Evolutionary conservation across 2,329 filamentous ascomycete species (phyloP), one percentile per base, ranked within the genome.

Genomic region (Fonsecaea nubica): DNA sequence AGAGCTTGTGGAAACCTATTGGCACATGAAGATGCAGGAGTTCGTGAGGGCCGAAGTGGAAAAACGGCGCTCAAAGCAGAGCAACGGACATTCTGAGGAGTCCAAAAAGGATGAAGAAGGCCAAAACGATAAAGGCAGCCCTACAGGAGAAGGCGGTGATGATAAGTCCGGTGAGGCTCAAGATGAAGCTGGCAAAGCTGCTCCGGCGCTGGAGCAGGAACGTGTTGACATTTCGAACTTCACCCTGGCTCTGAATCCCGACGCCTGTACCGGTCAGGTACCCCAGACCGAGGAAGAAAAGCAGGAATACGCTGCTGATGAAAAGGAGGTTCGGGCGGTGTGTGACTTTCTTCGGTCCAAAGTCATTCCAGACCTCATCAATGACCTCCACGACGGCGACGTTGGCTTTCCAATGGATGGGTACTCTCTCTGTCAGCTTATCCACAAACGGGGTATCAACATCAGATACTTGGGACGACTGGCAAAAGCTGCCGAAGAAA

Each of bases 341-440:
- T 95, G 93, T 80, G 84, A 88, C 61, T 93, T 91, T 78, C 84
- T 99, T 58, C 87, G 88, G 8, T 84, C 88, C 8, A 89, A 90
- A 67, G 87, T 92, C 62, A 90, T 99, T 71, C 93, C 94, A n/a
- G 87, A 90, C 63, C 84, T 99, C 64, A 80, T 98, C 65, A 89
- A 90, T 69, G 94, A 99, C 74, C 86, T 99, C 65, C 90, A 91
- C 76, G 92, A 96, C 71, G 93, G 92, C 6, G 94, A 99, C 72
- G 90, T 97, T 72, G 95, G 94, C 74, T 98, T 98, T 83, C 95
- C 95, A 12, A 97, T 98, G 92, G 96, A 99, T 74, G 95, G 95
- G n/a, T 87, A 91, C 75, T 97, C 94, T 21, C 84, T 99, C 65
- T 92, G 90, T 74, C 89, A 89, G 71, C 86, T 97, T 59, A 85